Percentiles rank a stretch among this genome's conserved stretches.
Evolutionary conservation across 352 stramenopile species (phyloP).

Genomic region (Globisporangium acanthophoron): DNA sequence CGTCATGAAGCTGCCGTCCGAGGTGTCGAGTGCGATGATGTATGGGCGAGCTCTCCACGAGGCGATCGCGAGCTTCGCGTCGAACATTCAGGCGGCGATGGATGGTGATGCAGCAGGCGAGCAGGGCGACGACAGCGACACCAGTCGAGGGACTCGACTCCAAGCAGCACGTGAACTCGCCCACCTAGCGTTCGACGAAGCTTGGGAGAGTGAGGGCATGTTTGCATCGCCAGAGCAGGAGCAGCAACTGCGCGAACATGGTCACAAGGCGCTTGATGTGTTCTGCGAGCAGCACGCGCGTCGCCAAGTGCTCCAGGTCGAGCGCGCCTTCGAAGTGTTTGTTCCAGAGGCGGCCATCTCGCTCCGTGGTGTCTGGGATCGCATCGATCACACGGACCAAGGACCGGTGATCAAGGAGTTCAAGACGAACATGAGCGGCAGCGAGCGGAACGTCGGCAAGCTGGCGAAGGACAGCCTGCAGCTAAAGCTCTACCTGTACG

Average conservation of each 20-base stretch:
- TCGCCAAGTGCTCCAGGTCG: conserved; percentile 42
- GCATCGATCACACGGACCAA: conserved; percentile 38
- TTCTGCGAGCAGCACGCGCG: conserved; percentile 39
- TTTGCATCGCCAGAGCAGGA: conserved; percentile 36
- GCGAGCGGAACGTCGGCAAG: conserved; percentile 40
- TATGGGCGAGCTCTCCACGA: conserved; percentile 71
- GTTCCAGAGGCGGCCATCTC: conserved; percentile 43
- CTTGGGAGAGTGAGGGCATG: conserved; percentile 23
- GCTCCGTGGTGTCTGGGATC: conserved; percentile 73
- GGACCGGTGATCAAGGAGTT: conserved; percentile 71
- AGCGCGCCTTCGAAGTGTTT: conserved; percentile 54
- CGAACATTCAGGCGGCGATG: conserved; percentile 12
- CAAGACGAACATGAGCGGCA: conserved; percentile 70
- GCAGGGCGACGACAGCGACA: conserved; percentile 12
- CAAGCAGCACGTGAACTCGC: conserved; percentile 4
- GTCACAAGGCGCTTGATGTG: conserved; percentile 25
- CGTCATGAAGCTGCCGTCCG: conserved; percentile 45
- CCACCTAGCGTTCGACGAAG: not conserved
- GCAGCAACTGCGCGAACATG: conserved; percentile 28
- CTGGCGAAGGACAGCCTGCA: conserved; percentile 67
- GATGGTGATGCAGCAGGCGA: conserved; percentile 11
- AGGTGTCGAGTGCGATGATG: conserved; percentile 58
- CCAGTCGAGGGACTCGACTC: not conserved
- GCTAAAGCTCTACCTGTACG: conserved; percentile 81
- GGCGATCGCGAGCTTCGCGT: conserved; percentile 51